These are phyloP conservation scores for Xylaria sp. DNA, from an alignment of 2,329 filamentous ascomycete genomes.

Conservation along the genomic window DNA sequence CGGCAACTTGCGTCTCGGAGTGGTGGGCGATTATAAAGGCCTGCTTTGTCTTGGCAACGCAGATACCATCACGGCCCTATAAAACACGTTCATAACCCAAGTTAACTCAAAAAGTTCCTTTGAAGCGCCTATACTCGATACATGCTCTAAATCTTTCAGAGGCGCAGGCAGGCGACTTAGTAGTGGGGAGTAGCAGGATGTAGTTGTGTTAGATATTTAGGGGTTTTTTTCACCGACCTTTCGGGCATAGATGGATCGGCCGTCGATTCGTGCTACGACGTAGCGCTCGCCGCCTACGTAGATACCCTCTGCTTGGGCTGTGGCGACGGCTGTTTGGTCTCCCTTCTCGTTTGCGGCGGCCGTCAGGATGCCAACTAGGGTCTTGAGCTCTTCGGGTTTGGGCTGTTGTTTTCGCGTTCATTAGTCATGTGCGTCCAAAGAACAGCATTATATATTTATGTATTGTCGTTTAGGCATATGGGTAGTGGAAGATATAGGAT, in stretches of 20 bases:
- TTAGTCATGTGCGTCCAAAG: constrained; percentile 36
- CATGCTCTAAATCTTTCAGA: too few species aligned
- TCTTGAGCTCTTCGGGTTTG: constrained; percentile 69
- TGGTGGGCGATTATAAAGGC: constrained; percentile 92
- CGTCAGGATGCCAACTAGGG: constrained; percentile 64
- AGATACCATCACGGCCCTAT: constrained; percentile 80
- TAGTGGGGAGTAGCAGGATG: too few species aligned
- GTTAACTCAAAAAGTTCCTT: constrained; percentile 16
- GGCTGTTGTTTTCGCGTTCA: constrained; percentile 56
- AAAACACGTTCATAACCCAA: constrained; percentile 23
- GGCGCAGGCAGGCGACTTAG: too few species aligned
- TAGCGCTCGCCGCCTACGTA: constrained; percentile 82
- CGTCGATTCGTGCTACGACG: constrained; percentile 80
- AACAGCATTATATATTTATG: too few species aligned
- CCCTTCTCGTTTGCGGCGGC: constrained; percentile 50
- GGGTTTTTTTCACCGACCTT: constrained; percentile 67
- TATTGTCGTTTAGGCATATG: too few species aligned
- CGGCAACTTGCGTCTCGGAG: constrained; percentile 76
- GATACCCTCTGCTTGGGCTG: constrained; percentile 78
- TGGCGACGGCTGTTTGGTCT: constrained; percentile 62
- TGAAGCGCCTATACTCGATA: background rate
- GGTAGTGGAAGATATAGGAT: background rate
- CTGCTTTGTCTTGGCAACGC: constrained; percentile 87
- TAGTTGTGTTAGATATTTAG: background rate
- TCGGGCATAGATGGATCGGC: constrained; percentile 84